phyloP scores from a whole-genome alignment of 176 grass and related monocot genomes.

The Juncus inflexus region DNA sequence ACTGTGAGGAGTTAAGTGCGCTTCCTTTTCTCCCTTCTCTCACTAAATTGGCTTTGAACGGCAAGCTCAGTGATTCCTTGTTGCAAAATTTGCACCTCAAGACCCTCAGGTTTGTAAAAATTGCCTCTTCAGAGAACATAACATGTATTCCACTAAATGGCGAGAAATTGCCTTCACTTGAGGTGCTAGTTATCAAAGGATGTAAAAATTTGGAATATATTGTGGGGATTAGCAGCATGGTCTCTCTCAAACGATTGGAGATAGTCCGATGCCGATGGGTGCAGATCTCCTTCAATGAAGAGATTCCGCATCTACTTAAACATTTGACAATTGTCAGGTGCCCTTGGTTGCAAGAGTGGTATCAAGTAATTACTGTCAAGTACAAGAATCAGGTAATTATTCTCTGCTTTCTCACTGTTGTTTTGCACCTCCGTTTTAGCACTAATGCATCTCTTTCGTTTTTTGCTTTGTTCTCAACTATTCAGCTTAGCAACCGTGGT shows the following conservation, averaged over 20 bases:
- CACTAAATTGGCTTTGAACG: constrained; percentile 6
- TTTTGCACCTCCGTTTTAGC: too few relatives aligned
- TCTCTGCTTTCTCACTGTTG: too few relatives aligned
- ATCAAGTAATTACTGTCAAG: too few relatives aligned
- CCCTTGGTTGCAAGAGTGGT: background rate
- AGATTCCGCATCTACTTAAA: background rate
- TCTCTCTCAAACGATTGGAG: constrained; percentile 16
- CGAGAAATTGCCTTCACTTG: constrained; percentile 1
- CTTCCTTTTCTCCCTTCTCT: constrained; percentile 12
- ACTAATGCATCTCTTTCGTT: too few relatives aligned
- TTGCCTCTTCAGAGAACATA: constrained; percentile 2
- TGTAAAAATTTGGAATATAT: constrained; percentile 9
- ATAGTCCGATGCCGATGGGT: constrained; percentile 4
- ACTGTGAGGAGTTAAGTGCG: background rate
- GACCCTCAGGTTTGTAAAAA: background rate
- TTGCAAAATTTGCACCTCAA: background rate
- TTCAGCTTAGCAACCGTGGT: too few relatives aligned
- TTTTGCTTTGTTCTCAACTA: too few relatives aligned
- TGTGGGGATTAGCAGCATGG: background rate
- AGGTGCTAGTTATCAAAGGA: background rate
- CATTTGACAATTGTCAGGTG: background rate
- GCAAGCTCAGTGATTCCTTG: background rate
- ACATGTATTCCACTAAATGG: background rate
- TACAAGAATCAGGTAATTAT: too few relatives aligned
- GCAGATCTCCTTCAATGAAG: background rate